Evolutionary conservation across 768 basidiomycete genomes (phyloP), one percentile per base, ranked within the genome.

Genomic region (Kwoniella sp.): DNA sequence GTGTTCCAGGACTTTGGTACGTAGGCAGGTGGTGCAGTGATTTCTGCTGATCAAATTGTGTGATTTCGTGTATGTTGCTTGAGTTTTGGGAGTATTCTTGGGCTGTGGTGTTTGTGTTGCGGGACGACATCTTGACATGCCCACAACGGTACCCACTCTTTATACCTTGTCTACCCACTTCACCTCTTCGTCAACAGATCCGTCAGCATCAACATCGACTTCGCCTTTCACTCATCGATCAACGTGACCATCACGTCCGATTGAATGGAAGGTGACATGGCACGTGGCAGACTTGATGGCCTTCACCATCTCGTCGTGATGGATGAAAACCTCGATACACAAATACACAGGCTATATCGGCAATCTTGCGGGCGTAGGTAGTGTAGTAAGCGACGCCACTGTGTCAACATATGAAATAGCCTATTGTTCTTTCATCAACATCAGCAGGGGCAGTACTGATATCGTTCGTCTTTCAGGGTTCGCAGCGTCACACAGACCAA

Each of bases 171-270:
- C 0, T 2, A 22, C 31, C 23, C 28, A 29, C 51, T 54, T 65
- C 63, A 65, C 63, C 58, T 53, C 57, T 23, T 45, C 28, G 11
- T 59, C 63, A 22, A 59, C 30, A 31, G 26, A 0, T 5, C n/a
- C 45, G 31, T 53, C 31, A 38, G n/a, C 34, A 53, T 59, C 63
- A 65, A 26, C 2, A 54, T 31, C n/a, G 20, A 53, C 29, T 28
- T 55, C 61, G 56, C 26, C 61, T 38, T 55, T 63, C 61, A 48
- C 20, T 63, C 61, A 29, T 23, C 45, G 38, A 29, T 63, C 54
- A 34, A 55, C 15, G 37, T 34, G 9, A 59, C 15, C 59, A 52
- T 52, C 34, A n/a, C 9, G 15, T 61, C 59, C 50, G 59, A 48
- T 37, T 61, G 60, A 61, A 28, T 61, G 30, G 37, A 37, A 13